Conservation (phyloP, 2,329 filamentous ascomycete species). For the Phialemoniopsis sp. region DNA sequence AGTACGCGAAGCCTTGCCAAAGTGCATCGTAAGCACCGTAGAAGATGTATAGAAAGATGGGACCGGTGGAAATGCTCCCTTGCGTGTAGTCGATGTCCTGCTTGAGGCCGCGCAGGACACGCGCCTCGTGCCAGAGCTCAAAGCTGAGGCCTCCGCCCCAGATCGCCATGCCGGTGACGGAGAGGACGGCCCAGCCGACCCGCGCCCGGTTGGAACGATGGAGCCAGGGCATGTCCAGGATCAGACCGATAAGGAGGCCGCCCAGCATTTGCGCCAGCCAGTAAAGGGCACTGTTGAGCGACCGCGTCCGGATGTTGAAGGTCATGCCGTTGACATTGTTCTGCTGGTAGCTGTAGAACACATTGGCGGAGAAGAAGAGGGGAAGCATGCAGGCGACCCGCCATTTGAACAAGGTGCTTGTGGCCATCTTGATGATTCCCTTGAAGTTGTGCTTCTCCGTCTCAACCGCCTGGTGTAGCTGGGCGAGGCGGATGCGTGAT, state of each 20-base stretch:
- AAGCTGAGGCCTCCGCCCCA: slow-evolving; percentile 63
- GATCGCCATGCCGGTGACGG: slow-evolving; percentile 45
- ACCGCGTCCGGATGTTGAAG: slow-evolving; percentile 52
- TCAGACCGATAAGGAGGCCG: slow-evolving; percentile 39
- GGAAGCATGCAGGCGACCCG: slow-evolving; percentile 43
- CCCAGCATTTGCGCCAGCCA: slow-evolving; percentile 55
- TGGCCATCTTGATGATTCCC: slow-evolving; percentile 27
- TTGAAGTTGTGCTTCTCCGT: slow-evolving; percentile 31
- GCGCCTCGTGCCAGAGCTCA: slow-evolving; percentile 49
- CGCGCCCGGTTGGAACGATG: slow-evolving; percentile 38
- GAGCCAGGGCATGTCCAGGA: slow-evolving; percentile 37
- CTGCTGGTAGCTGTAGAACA: slow-evolving; percentile 52
- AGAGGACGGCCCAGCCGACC: slow-evolving; percentile 39
- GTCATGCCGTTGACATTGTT: slow-evolving; percentile 49
- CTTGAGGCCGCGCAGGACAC: slow-evolving; percentile 21
- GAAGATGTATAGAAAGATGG: slow-evolving; percentile 68
- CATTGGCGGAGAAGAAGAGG: slow-evolving; percentile 51
- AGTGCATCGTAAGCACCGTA: slow-evolving; percentile 66
- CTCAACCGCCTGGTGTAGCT: slow-evolving; percentile 28
- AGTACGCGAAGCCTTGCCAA: slow-evolving; percentile 64
- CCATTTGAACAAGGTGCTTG: slow-evolving; percentile 34
- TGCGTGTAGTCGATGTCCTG: slow-evolving; percentile 43
- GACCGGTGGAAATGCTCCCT: slow-evolving; percentile 49
- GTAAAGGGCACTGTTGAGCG: slow-evolving; percentile 49
- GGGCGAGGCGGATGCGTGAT: slow-evolving; percentile 30